These are phyloP conservation scores for Kuraishia floccosa DNA, from an alignment of 805 yeast genomes.

Conservation along the genomic window DNA sequence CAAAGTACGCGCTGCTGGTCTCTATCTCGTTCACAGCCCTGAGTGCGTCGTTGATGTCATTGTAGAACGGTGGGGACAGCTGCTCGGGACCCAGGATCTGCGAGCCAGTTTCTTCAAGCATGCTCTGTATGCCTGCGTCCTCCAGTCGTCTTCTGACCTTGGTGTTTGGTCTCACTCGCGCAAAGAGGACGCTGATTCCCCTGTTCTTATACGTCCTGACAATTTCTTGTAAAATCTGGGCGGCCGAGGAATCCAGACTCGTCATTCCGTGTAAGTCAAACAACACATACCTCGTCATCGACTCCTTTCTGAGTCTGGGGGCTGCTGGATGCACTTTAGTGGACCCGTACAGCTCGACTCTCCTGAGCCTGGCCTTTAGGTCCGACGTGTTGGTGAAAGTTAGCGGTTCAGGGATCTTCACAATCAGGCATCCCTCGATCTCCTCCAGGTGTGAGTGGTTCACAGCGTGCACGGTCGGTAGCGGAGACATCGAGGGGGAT, in stretches of 20 bases:
- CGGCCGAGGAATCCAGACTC: slow-evolving; percentile 68
- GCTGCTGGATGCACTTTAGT: slow-evolving; percentile 66
- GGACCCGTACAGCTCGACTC: slow-evolving; percentile 74
- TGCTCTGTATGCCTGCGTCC: slow-evolving; percentile 41
- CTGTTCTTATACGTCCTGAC: slow-evolving; percentile 41
- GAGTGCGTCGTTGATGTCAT: slow-evolving; percentile 48
- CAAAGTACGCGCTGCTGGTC: slow-evolving; percentile 8
- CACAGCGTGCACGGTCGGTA: not conserved
- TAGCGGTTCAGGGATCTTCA: slow-evolving; percentile 79
- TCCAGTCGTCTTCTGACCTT: slow-evolving; percentile 37
- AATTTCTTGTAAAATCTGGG: slow-evolving; percentile 58
- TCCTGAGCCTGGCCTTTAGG: slow-evolving; percentile 48
- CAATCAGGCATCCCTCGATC: slow-evolving; percentile 64
- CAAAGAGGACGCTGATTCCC: slow-evolving; percentile 45
- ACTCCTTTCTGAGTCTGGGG: slow-evolving; percentile 33
- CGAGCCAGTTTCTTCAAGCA: slow-evolving; percentile 15
- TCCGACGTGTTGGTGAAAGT: slow-evolving; percentile 83
- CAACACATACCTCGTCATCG: slow-evolving; percentile 44
- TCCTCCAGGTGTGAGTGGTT: slow-evolving; percentile 21
- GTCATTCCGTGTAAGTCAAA: slow-evolving; percentile 80
- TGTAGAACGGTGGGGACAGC: slow-evolving; percentile 27
- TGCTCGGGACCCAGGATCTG: slow-evolving; percentile 18
- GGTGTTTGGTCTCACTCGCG: slow-evolving; percentile 41
- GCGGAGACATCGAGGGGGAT: not conserved
- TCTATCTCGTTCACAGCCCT: slow-evolving; percentile 27